phyloP scores from a whole-genome alignment of 495 filamentous ascomycete genomes.

The Polyplosphaeria fusca region DNA sequence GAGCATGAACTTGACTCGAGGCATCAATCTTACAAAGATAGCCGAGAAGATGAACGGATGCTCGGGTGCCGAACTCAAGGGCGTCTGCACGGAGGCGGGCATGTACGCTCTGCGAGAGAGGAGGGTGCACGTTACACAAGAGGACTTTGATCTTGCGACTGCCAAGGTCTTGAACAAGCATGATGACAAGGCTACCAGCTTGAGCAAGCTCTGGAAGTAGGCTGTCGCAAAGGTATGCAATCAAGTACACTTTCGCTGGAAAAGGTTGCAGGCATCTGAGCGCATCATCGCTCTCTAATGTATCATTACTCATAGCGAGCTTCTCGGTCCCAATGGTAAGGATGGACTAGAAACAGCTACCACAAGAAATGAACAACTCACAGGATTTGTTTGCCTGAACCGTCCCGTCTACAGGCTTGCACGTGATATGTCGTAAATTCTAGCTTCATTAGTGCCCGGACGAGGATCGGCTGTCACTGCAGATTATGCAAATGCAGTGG shows the following conservation, averaged over 20 bases:
- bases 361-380: too few species aligned
- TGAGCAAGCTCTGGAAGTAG: constrained; percentile 93
- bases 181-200: constrained; percentile 91
- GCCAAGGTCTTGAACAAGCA: constrained; percentile 99
- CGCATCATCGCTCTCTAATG: neutral
- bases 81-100: constrained; percentile 92
- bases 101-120: constrained; percentile 97
- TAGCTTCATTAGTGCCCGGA: neutral
- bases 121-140: constrained; percentile 96
- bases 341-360: too few species aligned
- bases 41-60: constrained; percentile 99
- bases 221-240: too few species aligned
- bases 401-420: neutral
- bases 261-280: too few species aligned
- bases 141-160: constrained; percentile 97
- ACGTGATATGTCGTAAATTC: neutral
- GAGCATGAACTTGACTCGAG: constrained; percentile 96
- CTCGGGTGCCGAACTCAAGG: constrained; percentile 94
- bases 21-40: constrained; percentile 97
- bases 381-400: too few species aligned
- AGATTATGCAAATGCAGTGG: too few species aligned
- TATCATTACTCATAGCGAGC: neutral
- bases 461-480: too few species aligned
- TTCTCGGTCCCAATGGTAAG: too few species aligned
- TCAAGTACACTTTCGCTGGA: neutral